Conservation (phyloP, 2,329 filamentous ascomycete species). For the Colletotrichum tabaci region DNA sequence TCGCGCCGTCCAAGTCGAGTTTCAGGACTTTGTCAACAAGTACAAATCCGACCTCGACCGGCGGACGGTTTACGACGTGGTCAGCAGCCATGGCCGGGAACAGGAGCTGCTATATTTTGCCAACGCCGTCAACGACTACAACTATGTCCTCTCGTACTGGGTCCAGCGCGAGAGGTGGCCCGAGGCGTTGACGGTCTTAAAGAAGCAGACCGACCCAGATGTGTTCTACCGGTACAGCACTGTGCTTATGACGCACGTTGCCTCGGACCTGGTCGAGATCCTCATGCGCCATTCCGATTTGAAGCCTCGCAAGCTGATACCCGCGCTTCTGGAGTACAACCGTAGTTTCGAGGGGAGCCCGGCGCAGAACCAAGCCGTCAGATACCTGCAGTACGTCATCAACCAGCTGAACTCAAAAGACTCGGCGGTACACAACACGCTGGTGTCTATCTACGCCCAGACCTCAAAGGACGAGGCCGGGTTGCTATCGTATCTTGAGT, state of each 20-base stretch:
- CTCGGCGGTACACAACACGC: constrained; percentile 94
- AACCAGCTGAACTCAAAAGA: constrained; percentile 85
- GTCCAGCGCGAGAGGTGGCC: constrained; percentile 94
- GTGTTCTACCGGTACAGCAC: constrained; percentile 98
- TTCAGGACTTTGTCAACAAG: constrained; percentile 87
- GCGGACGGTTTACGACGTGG: constrained; percentile 95
- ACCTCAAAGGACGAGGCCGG: constrained; percentile 86
- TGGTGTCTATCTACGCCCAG: constrained; percentile 95
- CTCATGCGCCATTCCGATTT: constrained; percentile 92
- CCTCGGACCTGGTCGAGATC: constrained; percentile 92
- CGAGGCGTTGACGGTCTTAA: constrained; percentile 88
- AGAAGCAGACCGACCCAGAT: constrained; percentile 91
- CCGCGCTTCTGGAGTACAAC: constrained; percentile 94
- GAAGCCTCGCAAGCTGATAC: constrained; percentile 89
- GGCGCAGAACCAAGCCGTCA: constrained; percentile 88
- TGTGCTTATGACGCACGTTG: constrained; percentile 92
- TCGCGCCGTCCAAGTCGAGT: constrained; percentile 80
- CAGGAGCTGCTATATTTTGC: constrained; percentile 94
- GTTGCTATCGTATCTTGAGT: constrained; percentile 89
- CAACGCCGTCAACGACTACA: constrained; percentile 89
- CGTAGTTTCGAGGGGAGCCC: constrained; percentile 79
- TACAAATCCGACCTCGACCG: constrained; percentile 91
- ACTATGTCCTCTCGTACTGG: constrained; percentile 97
- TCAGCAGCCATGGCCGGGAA: constrained; percentile 94
- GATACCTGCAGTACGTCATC: constrained; percentile 94